A percentile compares a stretch with the other conserved stretches of the same genome.
Evolutionary conservation across 1,284 basidiomycete species (phyloP).

Genomic region (Volvariella surrecta): DNA sequence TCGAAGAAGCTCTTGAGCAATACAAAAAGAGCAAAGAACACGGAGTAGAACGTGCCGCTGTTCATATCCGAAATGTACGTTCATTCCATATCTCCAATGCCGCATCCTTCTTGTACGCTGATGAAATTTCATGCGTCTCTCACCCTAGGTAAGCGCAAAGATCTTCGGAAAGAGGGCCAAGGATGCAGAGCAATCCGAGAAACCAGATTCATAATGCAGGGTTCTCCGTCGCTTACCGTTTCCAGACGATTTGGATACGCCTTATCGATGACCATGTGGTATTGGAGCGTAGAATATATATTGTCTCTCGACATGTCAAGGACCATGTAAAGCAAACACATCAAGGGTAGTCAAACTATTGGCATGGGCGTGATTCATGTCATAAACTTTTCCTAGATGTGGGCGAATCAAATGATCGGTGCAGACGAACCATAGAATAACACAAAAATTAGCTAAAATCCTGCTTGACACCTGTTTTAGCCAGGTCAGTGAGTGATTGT

Average conservation of each 20-base stretch:
- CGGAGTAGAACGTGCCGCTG: slow-evolving; percentile 80
- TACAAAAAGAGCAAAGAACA: slow-evolving; percentile 73
- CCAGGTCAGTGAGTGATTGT: too few relatives aligned
- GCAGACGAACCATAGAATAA: too few relatives aligned
- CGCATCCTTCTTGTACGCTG: slow-evolving; percentile 9
- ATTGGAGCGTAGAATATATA: slow-evolving; percentile 6
- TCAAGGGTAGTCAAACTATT: too few relatives aligned
- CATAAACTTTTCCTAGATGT: too few relatives aligned
- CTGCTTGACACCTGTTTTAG: too few relatives aligned
- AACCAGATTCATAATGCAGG: slow-evolving; percentile 26
- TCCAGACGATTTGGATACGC: not conserved
- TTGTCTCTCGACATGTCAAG: slow-evolving; percentile 7
- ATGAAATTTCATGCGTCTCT: not conserved
- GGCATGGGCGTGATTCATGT: too few relatives aligned
- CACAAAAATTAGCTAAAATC: too few relatives aligned
- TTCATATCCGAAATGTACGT: slow-evolving; percentile 79
- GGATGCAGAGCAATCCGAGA: slow-evolving; percentile 33
- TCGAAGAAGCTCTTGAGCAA: slow-evolving; percentile 75
- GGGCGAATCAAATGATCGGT: too few relatives aligned
- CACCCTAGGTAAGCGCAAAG: slow-evolving; percentile 64
- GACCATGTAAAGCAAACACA: not conserved
- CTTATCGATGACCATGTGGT: too few relatives aligned
- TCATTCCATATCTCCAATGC: slow-evolving; percentile 6
- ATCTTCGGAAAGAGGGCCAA: slow-evolving; percentile 63
- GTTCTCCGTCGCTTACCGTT: slow-evolving; percentile 11